These are phyloP conservation scores for Podospora appendiculata DNA, from an alignment of 495 filamentous ascomycete genomes.

Conservation along the genomic window DNA sequence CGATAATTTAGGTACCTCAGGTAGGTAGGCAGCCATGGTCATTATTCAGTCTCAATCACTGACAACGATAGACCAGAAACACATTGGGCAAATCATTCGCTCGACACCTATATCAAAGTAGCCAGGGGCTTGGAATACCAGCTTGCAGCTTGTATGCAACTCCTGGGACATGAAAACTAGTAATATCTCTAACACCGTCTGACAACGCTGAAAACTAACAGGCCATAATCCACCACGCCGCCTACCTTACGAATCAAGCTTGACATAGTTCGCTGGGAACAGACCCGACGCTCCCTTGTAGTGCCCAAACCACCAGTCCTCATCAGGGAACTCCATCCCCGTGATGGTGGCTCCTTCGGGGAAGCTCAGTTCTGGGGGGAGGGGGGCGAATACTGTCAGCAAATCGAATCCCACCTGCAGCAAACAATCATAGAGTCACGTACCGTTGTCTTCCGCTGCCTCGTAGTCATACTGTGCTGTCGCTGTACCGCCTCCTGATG, in stretches of 20 bases:
- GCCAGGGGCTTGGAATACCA: too few species aligned
- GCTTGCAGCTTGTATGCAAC: too few species aligned
- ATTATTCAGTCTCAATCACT: too few species aligned
- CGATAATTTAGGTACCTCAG: too few species aligned
- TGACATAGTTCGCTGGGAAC: conserved; percentile 86
- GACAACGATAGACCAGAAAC: too few species aligned
- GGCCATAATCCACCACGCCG: background rate
- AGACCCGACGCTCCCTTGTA: conserved; percentile 72
- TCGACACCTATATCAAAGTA: too few species aligned
- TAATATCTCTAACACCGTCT: too few species aligned
- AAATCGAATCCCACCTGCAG: background rate
- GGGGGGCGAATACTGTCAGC: conserved; percentile 11
- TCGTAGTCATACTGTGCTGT: conserved; percentile 94
- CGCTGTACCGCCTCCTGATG: conserved; percentile 52
- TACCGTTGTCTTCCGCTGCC: conserved; percentile 89
- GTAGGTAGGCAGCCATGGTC: too few species aligned
- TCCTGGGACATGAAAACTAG: too few species aligned
- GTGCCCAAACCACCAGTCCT: conserved; percentile 96
- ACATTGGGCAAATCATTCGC: too few species aligned
- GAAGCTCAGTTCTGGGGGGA: conserved; percentile 66
- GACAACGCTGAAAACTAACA: too few species aligned
- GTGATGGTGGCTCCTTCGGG: conserved; percentile 78
- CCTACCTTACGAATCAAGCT: conserved; percentile 49
- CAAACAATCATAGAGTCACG: conserved; percentile 3
- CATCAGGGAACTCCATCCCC: conserved; percentile 80